A percentile compares a stretch with the other conserved stretches of the same genome.
These are phyloP conservation scores for Pyronema omphalodes DNA, from an alignment of 495 filamentous ascomycete species.

Conservation along the genomic window DNA sequence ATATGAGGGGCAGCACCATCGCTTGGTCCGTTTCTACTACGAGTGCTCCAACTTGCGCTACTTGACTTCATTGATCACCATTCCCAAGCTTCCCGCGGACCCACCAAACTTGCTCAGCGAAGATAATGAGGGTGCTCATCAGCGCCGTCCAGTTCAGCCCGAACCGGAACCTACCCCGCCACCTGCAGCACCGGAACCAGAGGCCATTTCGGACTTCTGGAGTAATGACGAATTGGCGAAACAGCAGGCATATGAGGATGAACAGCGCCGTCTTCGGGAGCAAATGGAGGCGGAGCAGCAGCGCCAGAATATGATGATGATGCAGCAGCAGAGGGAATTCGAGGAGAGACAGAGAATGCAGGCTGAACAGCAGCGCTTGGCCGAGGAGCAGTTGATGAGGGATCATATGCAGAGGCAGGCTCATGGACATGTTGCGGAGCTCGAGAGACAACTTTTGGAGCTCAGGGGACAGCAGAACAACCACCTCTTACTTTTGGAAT, in stretches of 20 bases:
- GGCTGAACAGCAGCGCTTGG: conserved; percentile 71
- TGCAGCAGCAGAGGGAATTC: conserved; percentile 79
- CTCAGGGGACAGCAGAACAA: conserved; percentile 87
- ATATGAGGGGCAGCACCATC: conserved; percentile 90
- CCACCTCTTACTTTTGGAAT: conserved; percentile 91
- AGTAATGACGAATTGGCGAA: conserved; percentile 76
- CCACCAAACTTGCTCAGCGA: conserved; percentile 75
- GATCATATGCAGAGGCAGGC: conserved; percentile 85
- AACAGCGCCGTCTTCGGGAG: conserved; percentile 70
- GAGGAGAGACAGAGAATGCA: conserved; percentile 84
- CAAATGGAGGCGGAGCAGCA: conserved; percentile 54
- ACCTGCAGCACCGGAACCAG: conserved; percentile 54
- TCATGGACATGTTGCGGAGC: conserved; percentile 77
- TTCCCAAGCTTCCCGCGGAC: conserved; percentile 65
- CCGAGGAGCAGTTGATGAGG: conserved; percentile 70
- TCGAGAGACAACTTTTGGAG: conserved; percentile 87
- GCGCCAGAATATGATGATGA: conserved; percentile 39
- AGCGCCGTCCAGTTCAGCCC: conserved; percentile 53
- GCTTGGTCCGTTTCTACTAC: conserved; percentile 93
- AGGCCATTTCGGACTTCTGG: conserved; percentile 96
- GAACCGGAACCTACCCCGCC: conserved; percentile 44
- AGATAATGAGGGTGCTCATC: conserved; percentile 62
- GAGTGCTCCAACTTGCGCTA: conserved; percentile 96
- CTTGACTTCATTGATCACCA: conserved; percentile 84
- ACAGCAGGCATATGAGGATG: conserved; percentile 83